Evolutionary conservation across 1,284 basidiomycete genomes (phyloP), one percentile per base, ranked within the genome.

Genomic region (Cerrena zonata): DNA sequence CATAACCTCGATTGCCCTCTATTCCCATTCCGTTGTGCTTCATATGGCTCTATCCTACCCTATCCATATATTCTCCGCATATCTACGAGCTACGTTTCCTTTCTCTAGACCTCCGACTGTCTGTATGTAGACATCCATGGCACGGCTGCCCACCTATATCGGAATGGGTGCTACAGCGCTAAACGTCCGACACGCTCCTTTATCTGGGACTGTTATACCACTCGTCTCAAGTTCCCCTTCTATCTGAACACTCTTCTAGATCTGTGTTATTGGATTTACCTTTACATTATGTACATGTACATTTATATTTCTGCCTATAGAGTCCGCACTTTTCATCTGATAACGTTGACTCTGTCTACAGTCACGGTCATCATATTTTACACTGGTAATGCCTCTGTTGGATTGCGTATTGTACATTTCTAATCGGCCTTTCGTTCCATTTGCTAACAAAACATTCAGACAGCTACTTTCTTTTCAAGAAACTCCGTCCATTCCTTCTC

Each of bases 401-500:
- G n/a, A n/a, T n/a, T n/a, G n/a, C n/a, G n/a, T n/a, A n/a, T n/a
- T n/a, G n/a, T n/a, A n/a, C n/a, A n/a, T n/a, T n/a, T n/a, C n/a
- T n/a, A n/a, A n/a, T n/a, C n/a, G n/a, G n/a, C n/a, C n/a, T n/a
- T n/a, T n/a, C n/a, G n/a, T n/a, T n/a, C n/a, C n/a, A n/a, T n/a
- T n/a, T n/a, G n/a, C n/a, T n/a, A n/a, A n/a, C n/a, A n/a, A n/a
- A n/a, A n/a, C n/a, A n/a, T n/a, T n/a, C n/a, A 50, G 44, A 46
- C 49, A 18, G 38, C 22, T 53, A 91, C 75, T 59, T 84, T 89
- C 52, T 80, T 73, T 48, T 72, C 72, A 23, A 98, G 73, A 70
- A 90, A 98, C 52, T 86, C 80, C 27, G 71, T 74, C 95, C 95
- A 97, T 61, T 97, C 90, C 45, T 78, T 77, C 61, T 85, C 78